Evolutionary conservation across 371 early-diverging fungal species (phyloP).

Genomic region (Dinochytrium kinnereticum): DNA sequence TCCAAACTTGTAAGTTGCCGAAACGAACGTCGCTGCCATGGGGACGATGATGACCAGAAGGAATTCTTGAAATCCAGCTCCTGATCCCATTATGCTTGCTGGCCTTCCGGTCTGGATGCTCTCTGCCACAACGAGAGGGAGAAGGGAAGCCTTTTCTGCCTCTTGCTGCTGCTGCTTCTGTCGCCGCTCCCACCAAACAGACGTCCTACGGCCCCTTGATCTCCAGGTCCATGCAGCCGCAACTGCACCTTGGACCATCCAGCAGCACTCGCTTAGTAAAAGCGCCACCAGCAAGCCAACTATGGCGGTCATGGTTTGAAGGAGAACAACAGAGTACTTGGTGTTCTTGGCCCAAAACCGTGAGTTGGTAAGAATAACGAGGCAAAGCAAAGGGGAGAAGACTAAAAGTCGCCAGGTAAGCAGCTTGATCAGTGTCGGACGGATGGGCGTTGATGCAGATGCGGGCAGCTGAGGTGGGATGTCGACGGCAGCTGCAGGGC

Average conservation of each 20-base stretch:
- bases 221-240: background rate
- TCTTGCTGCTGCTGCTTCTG: background rate
- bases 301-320: background rate
- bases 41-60: background rate
- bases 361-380: background rate
- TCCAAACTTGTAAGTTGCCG: background rate
- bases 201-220: background rate
- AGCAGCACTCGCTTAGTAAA: background rate
- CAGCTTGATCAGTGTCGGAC: background rate
- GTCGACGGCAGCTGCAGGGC: too few relatives aligned
- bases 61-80: background rate
- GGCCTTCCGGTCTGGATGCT: background rate
- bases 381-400: background rate
- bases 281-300: background rate
- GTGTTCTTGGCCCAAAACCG: background rate
- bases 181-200: background rate
- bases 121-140: background rate
- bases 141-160: background rate
- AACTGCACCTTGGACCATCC: conserved; percentile 5
- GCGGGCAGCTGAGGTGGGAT: too few relatives aligned
- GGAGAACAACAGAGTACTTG: background rate
- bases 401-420: background rate
- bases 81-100: background rate
- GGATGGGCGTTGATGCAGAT: background rate
- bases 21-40: background rate